Percentiles rank a stretch among this genome's conserved stretches.
phyloP scores from a whole-genome alignment of 495 filamentous ascomycete genomes.

The Filosporella fistucella region DNA sequence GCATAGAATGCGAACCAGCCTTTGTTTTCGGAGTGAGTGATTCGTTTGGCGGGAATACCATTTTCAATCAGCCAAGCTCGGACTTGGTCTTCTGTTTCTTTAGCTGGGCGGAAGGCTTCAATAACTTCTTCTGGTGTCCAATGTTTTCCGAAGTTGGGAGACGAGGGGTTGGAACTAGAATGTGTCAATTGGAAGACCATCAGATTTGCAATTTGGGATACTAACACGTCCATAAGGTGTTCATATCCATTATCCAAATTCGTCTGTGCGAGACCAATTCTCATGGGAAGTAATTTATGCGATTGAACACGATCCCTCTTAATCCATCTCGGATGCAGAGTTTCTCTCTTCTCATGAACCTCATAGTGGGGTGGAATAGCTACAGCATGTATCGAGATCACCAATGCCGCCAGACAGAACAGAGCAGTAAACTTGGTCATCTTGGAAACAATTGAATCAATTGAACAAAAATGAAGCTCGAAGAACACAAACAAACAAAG shows the following conservation, averaged over 20 bases:
- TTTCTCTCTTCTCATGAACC: neutral
- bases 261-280: conserved; percentile 1
- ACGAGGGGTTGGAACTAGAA: conserved; percentile 16
- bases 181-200: too few species aligned
- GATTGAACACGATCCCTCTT: neutral
- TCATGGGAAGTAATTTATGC: neutral
- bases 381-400: too few species aligned
- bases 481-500: too few species aligned
- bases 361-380: too few species aligned
- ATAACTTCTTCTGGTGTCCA: conserved; percentile 17
- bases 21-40: conserved; percentile 12
- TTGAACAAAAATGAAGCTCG: too few species aligned
- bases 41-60: conserved; percentile 12
- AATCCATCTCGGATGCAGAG: neutral
- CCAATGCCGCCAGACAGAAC: too few species aligned
- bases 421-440: too few species aligned
- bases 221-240: neutral
- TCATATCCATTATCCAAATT: neutral
- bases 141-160: conserved; percentile 13
- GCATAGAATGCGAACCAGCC: conserved; percentile 19
- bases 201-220: neutral
- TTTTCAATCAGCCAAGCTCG: conserved; percentile 10
- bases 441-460: too few species aligned
- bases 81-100: conserved; percentile 9
- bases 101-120: conserved; percentile 9